Percentiles rank a stretch among this genome's conserved stretches.
Evolutionary conservation across 176 grass and related monocot genomes (phyloP).

Genomic region (Olyra latifolia): DNA sequence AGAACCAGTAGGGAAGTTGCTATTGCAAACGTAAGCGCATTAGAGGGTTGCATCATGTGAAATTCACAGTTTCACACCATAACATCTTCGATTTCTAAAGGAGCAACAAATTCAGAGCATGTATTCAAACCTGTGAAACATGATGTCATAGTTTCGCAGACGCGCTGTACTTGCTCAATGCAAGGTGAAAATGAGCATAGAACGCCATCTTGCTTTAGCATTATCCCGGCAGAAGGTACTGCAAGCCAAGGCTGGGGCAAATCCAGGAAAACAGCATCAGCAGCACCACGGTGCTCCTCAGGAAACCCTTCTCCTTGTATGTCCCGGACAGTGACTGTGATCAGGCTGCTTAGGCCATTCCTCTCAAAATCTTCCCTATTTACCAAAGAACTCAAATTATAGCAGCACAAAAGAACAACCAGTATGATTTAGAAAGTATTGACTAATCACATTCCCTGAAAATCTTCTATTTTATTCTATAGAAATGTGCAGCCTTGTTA

Average conservation of each 20-base stretch:
- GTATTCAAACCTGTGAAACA: conserved; percentile 71
- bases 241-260: conserved; percentile 94
- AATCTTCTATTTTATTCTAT: neutral
- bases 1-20: neutral
- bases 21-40: neutral
- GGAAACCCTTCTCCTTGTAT: conserved; percentile 89
- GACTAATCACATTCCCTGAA: neutral
- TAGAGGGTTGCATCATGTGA: neutral
- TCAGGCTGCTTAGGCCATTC: conserved; percentile 71
- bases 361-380: conserved; percentile 81
- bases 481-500: neutral
- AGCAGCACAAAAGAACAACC: no score
- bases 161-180: conserved; percentile 90
- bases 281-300: conserved; percentile 49
- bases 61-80: neutral
- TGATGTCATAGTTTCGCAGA: conserved; percentile 60
- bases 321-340: conserved; percentile 73
- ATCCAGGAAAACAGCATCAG: conserved; percentile 82
- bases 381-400: neutral
- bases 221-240: conserved; percentile 57
- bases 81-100: neutral
- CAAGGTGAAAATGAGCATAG: conserved; percentile 97
- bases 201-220: conserved; percentile 72
- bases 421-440: no score
- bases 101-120: neutral